A percentile compares a stretch with the other conserved stretches of the same genome.
These are phyloP conservation scores for Manihot esculenta DNA, from an alignment of 441 rosid species.

Conservation along the genomic window DNA sequence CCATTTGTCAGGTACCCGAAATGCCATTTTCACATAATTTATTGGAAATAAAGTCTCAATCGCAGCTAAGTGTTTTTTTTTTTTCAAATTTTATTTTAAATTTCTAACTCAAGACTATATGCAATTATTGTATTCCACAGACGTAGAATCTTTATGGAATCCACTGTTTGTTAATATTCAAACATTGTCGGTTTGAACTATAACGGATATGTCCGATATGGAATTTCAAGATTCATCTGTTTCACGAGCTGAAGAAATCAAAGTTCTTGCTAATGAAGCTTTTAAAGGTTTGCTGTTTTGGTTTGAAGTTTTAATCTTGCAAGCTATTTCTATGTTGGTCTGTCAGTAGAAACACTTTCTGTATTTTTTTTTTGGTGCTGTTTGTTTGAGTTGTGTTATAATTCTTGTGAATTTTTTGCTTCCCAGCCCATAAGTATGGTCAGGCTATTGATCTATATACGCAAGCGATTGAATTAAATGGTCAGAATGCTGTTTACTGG, in stretches of 20 bases:
- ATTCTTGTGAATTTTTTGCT: slow-evolving; percentile 23
- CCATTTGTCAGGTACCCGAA: no score
- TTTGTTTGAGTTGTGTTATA: neutral
- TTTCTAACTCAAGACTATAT: no score
- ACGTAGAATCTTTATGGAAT: slow-evolving; percentile 2
- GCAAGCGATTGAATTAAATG: slow-evolving; percentile 69
- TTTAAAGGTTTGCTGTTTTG: slow-evolving; percentile 57
- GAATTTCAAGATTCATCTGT: slow-evolving; percentile 47
- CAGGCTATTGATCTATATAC: slow-evolving; percentile 83
- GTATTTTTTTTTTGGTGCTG: neutral
- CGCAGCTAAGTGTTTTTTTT: no score
- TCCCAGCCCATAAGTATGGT: slow-evolving; percentile 67
- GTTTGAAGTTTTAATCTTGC: no score
- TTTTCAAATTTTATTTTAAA: no score
- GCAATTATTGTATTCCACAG: no score
- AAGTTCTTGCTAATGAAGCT: slow-evolving; percentile 80
- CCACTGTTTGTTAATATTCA: slow-evolving; percentile 14
- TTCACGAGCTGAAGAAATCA: slow-evolving; percentile 71
- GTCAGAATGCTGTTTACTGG: slow-evolving; percentile 84
- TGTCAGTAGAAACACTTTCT: no score
- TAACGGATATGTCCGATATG: slow-evolving; percentile 41
- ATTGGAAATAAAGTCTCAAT: no score
- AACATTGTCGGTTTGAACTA: slow-evolving; percentile 1
- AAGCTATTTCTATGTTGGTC: no score
- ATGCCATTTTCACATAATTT: no score